phyloP scores from a whole-genome alignment of 768 basidiomycete species.

The Pulveroboletus sp. region DNA sequence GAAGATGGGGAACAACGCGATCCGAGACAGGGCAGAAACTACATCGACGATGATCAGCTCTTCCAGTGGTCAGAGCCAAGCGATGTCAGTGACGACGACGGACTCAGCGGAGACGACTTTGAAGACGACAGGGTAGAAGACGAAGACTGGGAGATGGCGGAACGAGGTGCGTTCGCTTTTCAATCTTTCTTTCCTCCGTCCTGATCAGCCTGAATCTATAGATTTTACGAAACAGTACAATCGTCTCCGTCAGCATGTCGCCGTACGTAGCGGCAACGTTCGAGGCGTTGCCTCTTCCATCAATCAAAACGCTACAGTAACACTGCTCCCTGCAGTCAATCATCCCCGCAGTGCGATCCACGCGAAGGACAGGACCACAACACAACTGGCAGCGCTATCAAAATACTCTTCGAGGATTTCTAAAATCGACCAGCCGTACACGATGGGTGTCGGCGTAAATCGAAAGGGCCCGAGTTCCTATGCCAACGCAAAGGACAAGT shows the following conservation, averaged over 20 bases:
- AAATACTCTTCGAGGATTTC: conserved; percentile 75
- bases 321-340: conserved; percentile 68
- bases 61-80: conserved; percentile 29
- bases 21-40: conserved; percentile 33
- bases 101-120: conserved; percentile 46
- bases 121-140: conserved; percentile 69
- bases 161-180: conserved; percentile 54
- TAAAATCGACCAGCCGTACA: conserved; percentile 72
- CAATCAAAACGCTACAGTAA: conserved; percentile 48
- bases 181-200: not conserved
- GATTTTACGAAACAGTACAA: conserved; percentile 99
- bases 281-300: conserved; percentile 54
- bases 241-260: conserved; percentile 86
- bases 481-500: conserved; percentile 91
- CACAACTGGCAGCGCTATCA: conserved; percentile 69
- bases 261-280: conserved; percentile 70
- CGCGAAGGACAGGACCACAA: conserved; percentile 57
- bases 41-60: conserved; percentile 41
- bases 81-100: conserved; percentile 25
- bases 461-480: conserved; percentile 87
- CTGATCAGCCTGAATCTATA: conserved; percentile 30
- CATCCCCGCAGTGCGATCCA: conserved; percentile 44
- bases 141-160: conserved; percentile 85
- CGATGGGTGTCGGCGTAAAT: conserved; percentile 71
- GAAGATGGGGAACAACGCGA: conserved; percentile 26